These are phyloP conservation scores for Xylariaceae sp. DNA, from an alignment of 2,329 filamentous ascomycete species.

Conservation along the genomic window DNA sequence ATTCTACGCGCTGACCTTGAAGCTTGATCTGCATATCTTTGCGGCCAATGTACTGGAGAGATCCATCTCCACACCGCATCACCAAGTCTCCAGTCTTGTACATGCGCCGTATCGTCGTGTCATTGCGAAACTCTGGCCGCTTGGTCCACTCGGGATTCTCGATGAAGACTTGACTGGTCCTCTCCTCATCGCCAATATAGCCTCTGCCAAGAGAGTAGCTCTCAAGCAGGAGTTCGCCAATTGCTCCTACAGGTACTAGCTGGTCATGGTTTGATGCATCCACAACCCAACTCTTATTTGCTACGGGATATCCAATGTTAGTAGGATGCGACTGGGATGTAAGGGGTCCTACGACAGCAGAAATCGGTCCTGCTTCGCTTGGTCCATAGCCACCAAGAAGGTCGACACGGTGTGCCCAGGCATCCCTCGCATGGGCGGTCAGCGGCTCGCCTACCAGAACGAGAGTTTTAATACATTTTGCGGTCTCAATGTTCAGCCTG, in stretches of 20 bases:
- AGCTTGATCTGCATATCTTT: conserved; percentile 18
- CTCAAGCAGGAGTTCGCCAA: conserved; percentile 12
- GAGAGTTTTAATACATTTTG: conserved; percentile 7
- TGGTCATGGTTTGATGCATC: conserved; percentile 12
- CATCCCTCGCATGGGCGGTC: conserved; percentile 5
- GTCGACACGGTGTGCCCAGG: conserved; percentile 12
- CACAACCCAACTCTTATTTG: conserved; percentile 9
- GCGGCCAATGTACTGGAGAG: conserved; percentile 9
- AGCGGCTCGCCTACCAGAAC: conserved; percentile 7
- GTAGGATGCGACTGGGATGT: neutral
- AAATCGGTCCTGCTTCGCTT: conserved; percentile 12
- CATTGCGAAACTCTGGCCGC: conserved; percentile 2
- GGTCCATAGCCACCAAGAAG: conserved; percentile 14
- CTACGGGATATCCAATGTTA: conserved; percentile 6
- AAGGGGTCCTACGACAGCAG: conserved; percentile 10
- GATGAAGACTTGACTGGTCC: conserved; percentile 7
- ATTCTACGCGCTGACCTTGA: conserved; percentile 14
- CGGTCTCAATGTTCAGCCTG: conserved; percentile 4
- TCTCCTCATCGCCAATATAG: conserved; percentile 17
- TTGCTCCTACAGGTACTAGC: conserved; percentile 10
- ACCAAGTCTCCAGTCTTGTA: conserved; percentile 16
- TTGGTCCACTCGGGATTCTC: conserved; percentile 7
- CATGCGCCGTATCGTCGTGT: conserved; percentile 5
- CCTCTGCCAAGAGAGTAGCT: conserved; percentile 10
- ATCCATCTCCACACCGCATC: conserved; percentile 5